Conservation (phyloP, 2,329 filamentous ascomycete genomes). For the Knoxdaviesia proteae region DNA sequence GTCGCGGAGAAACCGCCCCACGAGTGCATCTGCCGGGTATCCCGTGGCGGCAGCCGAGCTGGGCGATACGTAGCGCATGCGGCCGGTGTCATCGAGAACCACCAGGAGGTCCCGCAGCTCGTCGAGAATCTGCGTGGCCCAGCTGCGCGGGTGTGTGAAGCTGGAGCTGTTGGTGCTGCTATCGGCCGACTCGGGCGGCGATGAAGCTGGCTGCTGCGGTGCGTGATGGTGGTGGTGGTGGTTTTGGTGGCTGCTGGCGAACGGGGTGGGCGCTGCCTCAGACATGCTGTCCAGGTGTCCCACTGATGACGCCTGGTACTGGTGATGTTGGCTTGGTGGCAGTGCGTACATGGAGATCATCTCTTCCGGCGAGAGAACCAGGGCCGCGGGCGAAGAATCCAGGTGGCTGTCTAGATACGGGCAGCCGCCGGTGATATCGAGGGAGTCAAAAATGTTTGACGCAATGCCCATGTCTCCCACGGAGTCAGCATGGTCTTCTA, state of each 20-base stretch:
- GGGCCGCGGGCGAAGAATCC: no score
- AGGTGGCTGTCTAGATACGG: no score
- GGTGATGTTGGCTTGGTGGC: no score
- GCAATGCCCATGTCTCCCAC: no score
- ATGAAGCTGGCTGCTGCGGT: constrained; percentile 14
- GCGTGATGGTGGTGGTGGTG: constrained; percentile 6
- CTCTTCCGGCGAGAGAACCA: no score
- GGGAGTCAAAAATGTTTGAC: no score
- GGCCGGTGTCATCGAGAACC: constrained; percentile 67
- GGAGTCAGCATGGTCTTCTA: no score
- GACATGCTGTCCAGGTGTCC: no score
- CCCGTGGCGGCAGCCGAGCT: constrained; percentile 58
- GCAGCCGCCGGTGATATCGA: no score
- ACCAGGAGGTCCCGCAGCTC: constrained; percentile 78
- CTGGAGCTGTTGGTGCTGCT: constrained; percentile 20
- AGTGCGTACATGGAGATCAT: no score
- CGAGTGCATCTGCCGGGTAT: constrained; percentile 47
- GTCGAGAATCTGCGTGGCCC: constrained; percentile 75
- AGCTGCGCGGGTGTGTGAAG: constrained; percentile 45
- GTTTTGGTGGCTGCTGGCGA: constrained; percentile 6
- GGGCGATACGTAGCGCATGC: constrained; percentile 70
- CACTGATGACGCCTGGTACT: no score
- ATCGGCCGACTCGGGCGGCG: constrained; percentile 16
- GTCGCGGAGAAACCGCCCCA: constrained; percentile 58
- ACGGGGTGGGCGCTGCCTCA: no score